Base-by-base conservation (phyloP, 2,329 filamentous ascomycete genomes). In the Spiromastix sp. region DNA sequence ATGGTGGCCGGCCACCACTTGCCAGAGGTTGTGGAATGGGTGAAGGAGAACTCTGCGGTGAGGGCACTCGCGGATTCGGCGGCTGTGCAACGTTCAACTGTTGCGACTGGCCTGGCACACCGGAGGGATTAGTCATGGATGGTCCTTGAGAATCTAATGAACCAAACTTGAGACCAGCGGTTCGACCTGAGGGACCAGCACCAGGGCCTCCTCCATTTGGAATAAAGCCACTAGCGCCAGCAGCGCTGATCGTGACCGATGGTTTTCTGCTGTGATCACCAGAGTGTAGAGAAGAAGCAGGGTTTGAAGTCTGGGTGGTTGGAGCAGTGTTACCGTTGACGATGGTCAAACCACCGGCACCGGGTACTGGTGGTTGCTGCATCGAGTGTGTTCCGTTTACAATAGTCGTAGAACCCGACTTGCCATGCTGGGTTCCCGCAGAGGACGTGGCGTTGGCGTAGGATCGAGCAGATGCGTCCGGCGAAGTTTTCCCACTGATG, bases 191-290 rank as follows among this genome's bases (percentile, higher is more conserved):
- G 26, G 55, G 48, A 31, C 48, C 67, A 42, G 64, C 69, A 26
- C 77, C 74, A 37, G 73, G 71, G 38, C 77, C 29, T n/a, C 21
- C 81, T 50, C 85, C 85, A 69, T 93, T 93, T 49, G 80, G 72
- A 42, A 79, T 74, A 58, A 77, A 83, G 54, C 79, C 79, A 48
- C 72, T 82, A 37, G 83, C 75, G 48, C 81, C 84, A 55, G 83
- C 82, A 49, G 85, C 80, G 59, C 77, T 86, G 68, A 95, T 94
- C 52, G 87, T 93, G 52, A 94, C 81, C 12, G 89, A 94, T 45
- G 79, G 78, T 66, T 93, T 94, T 57, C 85, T 77, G 55, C 70
- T 73, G 67, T 96, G 87, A 49, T 85, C 79, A 48, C 69, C 68
- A 36, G 70, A 61, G 47, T 67, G 65, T 47, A 55, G 46, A 41